Evolutionary conservation across 1,284 basidiomycete species (phyloP).

Genomic region (Apiotrichum gamsii): DNA sequence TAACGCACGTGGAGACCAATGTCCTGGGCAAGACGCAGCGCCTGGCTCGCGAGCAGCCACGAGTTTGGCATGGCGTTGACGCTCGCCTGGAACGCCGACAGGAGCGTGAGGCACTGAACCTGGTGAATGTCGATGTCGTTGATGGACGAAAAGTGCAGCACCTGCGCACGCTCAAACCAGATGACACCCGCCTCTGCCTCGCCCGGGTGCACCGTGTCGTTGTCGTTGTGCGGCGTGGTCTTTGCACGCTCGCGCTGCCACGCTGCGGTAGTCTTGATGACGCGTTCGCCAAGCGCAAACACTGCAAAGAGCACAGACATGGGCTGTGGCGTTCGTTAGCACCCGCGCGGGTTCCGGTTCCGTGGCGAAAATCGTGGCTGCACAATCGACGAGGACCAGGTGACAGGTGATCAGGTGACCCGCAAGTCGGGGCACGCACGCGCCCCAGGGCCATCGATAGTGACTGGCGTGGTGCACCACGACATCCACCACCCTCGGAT

Average conservation of each 20-base stretch:
- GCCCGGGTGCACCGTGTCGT: conserved; percentile 30
- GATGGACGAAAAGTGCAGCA: conserved; percentile 81
- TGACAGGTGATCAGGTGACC: too few species aligned
- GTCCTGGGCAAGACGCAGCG: conserved; percentile 77
- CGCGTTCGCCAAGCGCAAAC: conserved; percentile 64
- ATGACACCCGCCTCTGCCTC: conserved; percentile 45
- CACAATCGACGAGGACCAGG: too few species aligned
- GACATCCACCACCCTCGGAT: too few species aligned
- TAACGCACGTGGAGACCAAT: conserved; percentile 74
- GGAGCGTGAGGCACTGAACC: conserved; percentile 77
- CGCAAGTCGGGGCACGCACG: too few species aligned
- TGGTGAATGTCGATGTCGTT: conserved; percentile 67
- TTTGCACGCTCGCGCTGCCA: conserved; percentile 59
- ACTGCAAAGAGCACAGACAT: conserved; percentile 79
- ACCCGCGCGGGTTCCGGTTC: conserved; percentile 5
- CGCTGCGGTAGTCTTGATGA: conserved; percentile 52
- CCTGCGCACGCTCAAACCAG: conserved; percentile 55
- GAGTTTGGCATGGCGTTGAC: conserved; percentile 85
- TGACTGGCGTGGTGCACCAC: too few species aligned
- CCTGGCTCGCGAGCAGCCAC: conserved; percentile 82
- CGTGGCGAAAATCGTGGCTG: too few species aligned
- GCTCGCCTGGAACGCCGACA: conserved; percentile 81
- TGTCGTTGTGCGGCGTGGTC: conserved; percentile 23
- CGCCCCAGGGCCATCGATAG: too few species aligned
- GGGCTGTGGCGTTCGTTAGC: conserved; percentile 61